Conservation (phyloP, 2,329 filamentous ascomycete genomes). For the Chrysosphaeria jannelii region DNA sequence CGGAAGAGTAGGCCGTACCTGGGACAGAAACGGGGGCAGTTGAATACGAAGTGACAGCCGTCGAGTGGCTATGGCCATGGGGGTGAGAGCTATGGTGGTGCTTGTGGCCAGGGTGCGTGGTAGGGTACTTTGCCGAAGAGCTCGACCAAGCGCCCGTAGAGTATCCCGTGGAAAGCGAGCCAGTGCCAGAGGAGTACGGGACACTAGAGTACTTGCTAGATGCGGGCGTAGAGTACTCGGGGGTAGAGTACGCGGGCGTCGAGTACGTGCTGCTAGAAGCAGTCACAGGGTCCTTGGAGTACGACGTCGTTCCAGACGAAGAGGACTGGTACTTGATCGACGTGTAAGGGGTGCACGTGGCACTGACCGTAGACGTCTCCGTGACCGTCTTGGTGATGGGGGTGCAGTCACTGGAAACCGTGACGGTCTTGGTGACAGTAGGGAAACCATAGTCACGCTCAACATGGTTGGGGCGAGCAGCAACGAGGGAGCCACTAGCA, state of each 20-base stretch:
- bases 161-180: background rate
- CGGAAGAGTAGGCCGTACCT: too few relatives aligned
- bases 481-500: constrained; percentile 2
- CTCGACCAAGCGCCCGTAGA: constrained; percentile 1
- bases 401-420: constrained; percentile 2
- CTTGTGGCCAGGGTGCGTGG: too few relatives aligned
- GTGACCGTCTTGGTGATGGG: constrained; percentile 1
- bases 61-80: background rate
- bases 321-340: constrained; percentile 1
- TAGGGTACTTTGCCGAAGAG: background rate
- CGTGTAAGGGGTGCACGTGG: constrained; percentile 1
- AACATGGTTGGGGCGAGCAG: constrained; percentile 3
- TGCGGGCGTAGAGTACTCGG: too few relatives aligned
- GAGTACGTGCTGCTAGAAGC: constrained; percentile 1
- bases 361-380: constrained; percentile 1
- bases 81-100: too few relatives aligned
- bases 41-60: constrained; percentile 1
- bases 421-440: constrained; percentile 4
- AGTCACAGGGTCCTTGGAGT: too few relatives aligned
- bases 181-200: background rate
- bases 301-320: too few relatives aligned
- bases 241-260: constrained; percentile 1
- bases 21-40: background rate
- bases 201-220: constrained; percentile 1
- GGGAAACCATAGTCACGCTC: constrained; percentile 4